phyloP scores from a whole-genome alignment of 768 basidiomycete genomes.

The Exidia glandulosa region DNA sequence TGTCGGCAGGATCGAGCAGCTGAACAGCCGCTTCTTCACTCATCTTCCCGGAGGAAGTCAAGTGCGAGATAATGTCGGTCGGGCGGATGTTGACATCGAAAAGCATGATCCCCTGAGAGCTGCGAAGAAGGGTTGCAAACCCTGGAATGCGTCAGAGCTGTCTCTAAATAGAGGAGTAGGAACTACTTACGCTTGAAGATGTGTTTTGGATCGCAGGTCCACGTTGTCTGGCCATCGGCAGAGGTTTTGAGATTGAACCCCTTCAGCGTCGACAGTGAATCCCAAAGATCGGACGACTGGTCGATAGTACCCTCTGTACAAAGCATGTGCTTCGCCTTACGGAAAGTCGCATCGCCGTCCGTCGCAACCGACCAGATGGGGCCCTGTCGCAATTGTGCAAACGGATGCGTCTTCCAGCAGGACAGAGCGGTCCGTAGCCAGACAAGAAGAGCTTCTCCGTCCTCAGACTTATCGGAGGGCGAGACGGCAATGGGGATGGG shows the following conservation, averaged over 20 bases:
- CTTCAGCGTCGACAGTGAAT: neutral
- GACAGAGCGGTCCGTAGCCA: neutral
- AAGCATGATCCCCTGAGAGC: neutral
- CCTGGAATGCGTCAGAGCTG: neutral
- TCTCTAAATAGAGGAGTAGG: neutral
- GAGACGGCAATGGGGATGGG: neutral
- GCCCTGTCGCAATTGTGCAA: neutral
- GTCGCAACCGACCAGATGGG: neutral
- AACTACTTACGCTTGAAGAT: neutral
- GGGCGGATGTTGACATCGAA: neutral
- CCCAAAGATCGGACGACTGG: neutral
- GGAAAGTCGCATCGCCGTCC: neutral
- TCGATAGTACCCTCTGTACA: neutral
- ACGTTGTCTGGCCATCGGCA: neutral
- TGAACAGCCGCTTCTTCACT: neutral
- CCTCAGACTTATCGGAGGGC: neutral
- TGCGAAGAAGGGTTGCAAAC: neutral
- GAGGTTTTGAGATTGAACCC: neutral
- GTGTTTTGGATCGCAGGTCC: neutral
- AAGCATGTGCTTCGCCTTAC: neutral
- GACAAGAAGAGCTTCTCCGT: neutral
- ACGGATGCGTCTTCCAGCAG: neutral
- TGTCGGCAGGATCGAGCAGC: neutral
- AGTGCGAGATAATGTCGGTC: neutral
- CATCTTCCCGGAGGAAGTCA: neutral